Percentiles rank a stretch among this genome's conserved stretches.
Evolutionary conservation across 371 early-diverging fungal species (phyloP).

Genomic region (Mucor racemosus): DNA sequence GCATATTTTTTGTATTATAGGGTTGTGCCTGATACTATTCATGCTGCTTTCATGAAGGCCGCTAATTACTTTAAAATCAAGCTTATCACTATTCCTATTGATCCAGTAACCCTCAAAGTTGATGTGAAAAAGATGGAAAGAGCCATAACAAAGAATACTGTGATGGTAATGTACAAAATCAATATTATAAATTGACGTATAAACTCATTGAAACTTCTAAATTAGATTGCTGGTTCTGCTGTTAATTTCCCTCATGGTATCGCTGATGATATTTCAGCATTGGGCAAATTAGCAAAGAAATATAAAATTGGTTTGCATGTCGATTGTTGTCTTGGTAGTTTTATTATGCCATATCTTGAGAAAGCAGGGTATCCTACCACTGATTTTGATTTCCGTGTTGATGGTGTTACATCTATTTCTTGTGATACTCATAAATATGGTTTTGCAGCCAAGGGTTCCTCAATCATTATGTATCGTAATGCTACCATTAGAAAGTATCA

Average conservation of each 20-base stretch:
- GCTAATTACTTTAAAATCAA: slow-evolving; percentile 90
- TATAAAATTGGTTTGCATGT: slow-evolving; percentile 90
- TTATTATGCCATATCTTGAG: slow-evolving; percentile 92
- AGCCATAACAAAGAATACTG: slow-evolving; percentile 90
- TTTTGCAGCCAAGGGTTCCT: slow-evolving; percentile 97
- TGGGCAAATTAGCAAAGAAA: slow-evolving; percentile 83
- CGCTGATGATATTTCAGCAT: slow-evolving; percentile 86
- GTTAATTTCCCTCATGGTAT: slow-evolving; percentile 95
- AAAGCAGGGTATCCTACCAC: slow-evolving; percentile 88
- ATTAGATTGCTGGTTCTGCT: slow-evolving; percentile 86
- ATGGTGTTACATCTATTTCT: slow-evolving; percentile 94
- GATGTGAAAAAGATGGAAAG: slow-evolving; percentile 72
- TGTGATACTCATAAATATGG: slow-evolving; percentile 98
- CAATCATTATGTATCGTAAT: slow-evolving; percentile 91
- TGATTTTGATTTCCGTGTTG: slow-evolving; percentile 88
- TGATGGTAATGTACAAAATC: slow-evolving; percentile 63
- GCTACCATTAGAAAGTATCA: slow-evolving; percentile 84
- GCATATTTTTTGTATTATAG: slow-evolving; percentile 41
- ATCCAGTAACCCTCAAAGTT: slow-evolving; percentile 78
- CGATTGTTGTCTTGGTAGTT: slow-evolving; percentile 97
- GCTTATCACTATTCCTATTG: slow-evolving; percentile 83
- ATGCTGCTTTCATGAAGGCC: slow-evolving; percentile 97
- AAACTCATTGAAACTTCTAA: background rate
- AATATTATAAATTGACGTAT: too few species aligned
- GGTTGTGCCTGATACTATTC: slow-evolving; percentile 88